Percentiles rank a stretch among this genome's conserved stretches.
phyloP scores from a whole-genome alignment of 164 flowering plant genomes.

The Nymphaea colorata region DNA sequence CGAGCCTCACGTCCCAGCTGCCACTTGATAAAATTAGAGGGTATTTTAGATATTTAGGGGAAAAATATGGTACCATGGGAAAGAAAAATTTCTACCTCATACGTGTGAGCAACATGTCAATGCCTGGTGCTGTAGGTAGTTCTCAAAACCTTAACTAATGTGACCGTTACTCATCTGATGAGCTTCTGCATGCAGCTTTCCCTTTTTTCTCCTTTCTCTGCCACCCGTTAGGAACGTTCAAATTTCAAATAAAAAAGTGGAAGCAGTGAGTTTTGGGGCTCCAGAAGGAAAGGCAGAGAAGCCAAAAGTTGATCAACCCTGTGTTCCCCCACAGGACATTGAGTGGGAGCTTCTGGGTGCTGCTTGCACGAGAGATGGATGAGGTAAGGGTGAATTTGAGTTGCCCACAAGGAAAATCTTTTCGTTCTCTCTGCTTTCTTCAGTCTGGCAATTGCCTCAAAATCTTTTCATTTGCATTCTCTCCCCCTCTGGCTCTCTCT shows the following conservation, averaged over 20 bases:
- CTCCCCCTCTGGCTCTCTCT: background rate
- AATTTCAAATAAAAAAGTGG: background rate
- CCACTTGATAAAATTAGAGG: no score
- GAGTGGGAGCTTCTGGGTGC: background rate
- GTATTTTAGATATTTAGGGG: no score
- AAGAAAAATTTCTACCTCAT: no score
- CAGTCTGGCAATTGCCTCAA: background rate
- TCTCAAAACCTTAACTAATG: background rate
- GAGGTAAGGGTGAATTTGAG: background rate
- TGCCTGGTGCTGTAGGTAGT: no score
- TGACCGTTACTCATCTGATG: background rate
- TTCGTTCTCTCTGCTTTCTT: background rate
- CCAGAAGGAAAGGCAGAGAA: background rate
- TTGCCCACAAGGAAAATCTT: background rate
- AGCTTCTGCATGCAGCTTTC: background rate
- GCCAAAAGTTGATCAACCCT: background rate
- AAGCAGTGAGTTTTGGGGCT: background rate
- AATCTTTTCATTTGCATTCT: background rate
- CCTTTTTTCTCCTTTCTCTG: background rate
- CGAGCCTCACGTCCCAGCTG: no score
- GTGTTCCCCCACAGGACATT: no score
- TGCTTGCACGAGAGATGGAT: background rate
- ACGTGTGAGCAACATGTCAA: no score
- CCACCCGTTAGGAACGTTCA: background rate
- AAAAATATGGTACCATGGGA: no score